Conservation (phyloP, 306 rosid species). For the barrel medic (Medicago truncatula) region DNA sequence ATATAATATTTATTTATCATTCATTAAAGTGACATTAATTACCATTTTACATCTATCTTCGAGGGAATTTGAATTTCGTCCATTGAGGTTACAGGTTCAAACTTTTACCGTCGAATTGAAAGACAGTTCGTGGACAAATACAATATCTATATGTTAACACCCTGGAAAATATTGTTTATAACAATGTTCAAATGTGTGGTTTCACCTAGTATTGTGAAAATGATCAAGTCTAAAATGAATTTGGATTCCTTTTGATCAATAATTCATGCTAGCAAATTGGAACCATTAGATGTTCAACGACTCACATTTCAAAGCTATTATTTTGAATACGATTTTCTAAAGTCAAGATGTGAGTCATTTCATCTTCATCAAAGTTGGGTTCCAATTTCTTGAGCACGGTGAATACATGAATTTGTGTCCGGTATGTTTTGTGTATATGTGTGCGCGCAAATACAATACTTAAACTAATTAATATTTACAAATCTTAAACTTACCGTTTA, state of each 20-base stretch:
- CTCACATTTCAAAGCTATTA: not conserved
- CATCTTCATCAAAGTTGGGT: not conserved
- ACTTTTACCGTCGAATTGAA: too few species aligned
- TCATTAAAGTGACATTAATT: too few species aligned
- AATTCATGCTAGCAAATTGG: not conserved
- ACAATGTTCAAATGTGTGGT: not conserved
- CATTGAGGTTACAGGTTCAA: too few species aligned
- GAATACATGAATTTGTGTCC: not conserved
- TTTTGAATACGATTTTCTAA: not conserved
- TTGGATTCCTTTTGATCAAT: not conserved
- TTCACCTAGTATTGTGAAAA: slow-evolving; percentile 1
- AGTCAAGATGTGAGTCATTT: not conserved
- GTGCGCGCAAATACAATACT: not conserved
- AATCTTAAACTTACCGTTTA: slow-evolving; percentile 57
- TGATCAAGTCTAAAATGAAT: not conserved
- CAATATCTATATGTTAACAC: not conserved
- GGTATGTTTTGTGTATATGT: not conserved
- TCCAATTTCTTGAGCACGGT: not conserved
- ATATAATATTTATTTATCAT: not conserved
- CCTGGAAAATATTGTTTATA: not conserved
- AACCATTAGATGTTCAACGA: not conserved
- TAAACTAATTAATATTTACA: slow-evolving; percentile 7
- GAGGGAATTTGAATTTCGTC: too few species aligned
- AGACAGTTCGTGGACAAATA: too few species aligned
- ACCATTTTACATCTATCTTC: too few species aligned